Evolutionary conservation across 208 protist species (phyloP).

Genomic region (Leishmania tropica): DNA sequence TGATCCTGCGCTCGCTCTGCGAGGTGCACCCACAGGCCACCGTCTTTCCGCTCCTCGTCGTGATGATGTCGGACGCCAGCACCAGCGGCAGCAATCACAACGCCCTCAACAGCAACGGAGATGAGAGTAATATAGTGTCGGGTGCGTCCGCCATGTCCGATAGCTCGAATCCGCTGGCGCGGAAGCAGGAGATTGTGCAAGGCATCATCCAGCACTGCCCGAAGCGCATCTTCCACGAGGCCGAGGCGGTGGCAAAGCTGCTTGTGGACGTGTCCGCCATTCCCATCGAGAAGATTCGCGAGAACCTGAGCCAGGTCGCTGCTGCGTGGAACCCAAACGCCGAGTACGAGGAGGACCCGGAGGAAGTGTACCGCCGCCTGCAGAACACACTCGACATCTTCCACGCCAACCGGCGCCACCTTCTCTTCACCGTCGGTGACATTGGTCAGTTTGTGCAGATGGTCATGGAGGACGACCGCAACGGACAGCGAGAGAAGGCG

Average conservation of each 20-base stretch:
- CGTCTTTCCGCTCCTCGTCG: constrained; percentile 99
- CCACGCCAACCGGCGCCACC: constrained; percentile 71
- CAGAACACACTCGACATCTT: constrained; percentile 81
- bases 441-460: constrained; percentile 89
- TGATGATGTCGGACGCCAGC: constrained; percentile 83
- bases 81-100: neutral
- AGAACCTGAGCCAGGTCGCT: constrained; percentile 86
- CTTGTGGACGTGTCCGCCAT: constrained; percentile 86
- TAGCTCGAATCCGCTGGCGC: constrained; percentile 25
- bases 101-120: neutral
- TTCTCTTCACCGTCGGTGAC: constrained; percentile 89
- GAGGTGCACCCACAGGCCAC: constrained; percentile 98
- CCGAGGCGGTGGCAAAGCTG: constrained; percentile 81
- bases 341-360: constrained; percentile 88
- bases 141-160: constrained; percentile 8
- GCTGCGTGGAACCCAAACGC: constrained; percentile 91
- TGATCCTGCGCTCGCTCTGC: constrained; percentile 95
- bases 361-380: constrained; percentile 77
- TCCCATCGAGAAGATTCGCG: constrained; percentile 89
- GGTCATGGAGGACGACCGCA: constrained; percentile 75
- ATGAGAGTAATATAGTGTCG: neutral
- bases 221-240: constrained; percentile 85
- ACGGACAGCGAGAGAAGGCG: constrained; percentile 86
- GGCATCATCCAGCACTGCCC: constrained; percentile 84
- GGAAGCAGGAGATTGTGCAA: constrained; percentile 68